Conservation (phyloP, 805 yeast species). For the Yamadazyma olivae region DNA sequence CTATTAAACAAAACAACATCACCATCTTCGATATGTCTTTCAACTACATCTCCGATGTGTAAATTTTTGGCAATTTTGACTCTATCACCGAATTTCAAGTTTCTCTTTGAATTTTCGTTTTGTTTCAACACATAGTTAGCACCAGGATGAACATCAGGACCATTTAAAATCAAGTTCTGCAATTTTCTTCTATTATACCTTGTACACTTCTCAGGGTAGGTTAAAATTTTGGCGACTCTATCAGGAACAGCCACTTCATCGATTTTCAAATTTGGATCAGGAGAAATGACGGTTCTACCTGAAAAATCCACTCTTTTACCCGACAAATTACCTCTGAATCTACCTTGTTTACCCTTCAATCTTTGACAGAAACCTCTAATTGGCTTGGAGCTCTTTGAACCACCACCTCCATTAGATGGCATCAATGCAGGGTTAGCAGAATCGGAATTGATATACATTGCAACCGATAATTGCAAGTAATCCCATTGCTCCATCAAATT, state of each 20-base stretch:
- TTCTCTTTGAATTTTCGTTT: constrained; percentile 82
- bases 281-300: constrained; percentile 97
- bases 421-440: constrained; percentile 77
- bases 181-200: constrained; percentile 79
- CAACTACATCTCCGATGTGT: constrained; percentile 88
- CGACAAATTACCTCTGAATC: constrained; percentile 95
- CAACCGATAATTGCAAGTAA: constrained; percentile 89
- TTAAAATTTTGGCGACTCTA: constrained; percentile 89
- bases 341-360: constrained; percentile 96
- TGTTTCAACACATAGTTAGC: constrained; percentile 88
- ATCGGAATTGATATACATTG: constrained; percentile 96
- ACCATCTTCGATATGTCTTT: constrained; percentile 96
- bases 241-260: constrained; percentile 99
- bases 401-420: constrained; percentile 61
- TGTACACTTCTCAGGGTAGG: constrained; percentile 94
- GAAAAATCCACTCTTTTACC: constrained; percentile 99
- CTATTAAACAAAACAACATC: constrained; percentile 94
- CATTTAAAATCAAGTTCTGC: constrained; percentile 70
- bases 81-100: constrained; percentile 85
- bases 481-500: constrained; percentile 99
- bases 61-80: constrained; percentile 70
- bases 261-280: constrained; percentile 91
- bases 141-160: constrained; percentile 92
- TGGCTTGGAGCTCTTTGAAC: constrained; percentile 61
- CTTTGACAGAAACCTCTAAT: constrained; percentile 97